Evolutionary conservation across 495 filamentous ascomycete species (phyloP), one percentile per base, ranked within the genome.

Genomic region (Penicillium chermesinum): DNA sequence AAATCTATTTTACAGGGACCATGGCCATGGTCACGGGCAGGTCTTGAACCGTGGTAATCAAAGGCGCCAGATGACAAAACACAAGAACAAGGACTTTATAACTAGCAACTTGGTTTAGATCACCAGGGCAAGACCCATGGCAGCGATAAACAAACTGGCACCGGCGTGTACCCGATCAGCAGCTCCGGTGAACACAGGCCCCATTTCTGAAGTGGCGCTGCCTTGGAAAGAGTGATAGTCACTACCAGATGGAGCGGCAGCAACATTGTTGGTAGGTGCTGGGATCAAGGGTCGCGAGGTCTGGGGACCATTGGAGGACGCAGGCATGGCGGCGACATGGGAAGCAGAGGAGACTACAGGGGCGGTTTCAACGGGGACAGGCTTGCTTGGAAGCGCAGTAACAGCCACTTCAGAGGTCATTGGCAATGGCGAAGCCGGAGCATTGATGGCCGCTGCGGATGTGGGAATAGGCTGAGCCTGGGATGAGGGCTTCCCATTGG

Each of bases 101-200:
- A 10, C 25, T 10, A 4, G 25, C 10, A 30, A 30, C 25, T 30
- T 30, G 10, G 25, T 5, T 30, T 30, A 30, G 5, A 30, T 4
- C 25, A 30, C 4, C 25, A 10, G 10, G 4, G 10, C 25, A 10
- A 30, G 4, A 30, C 25, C 25, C 4, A 30, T 10, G 5, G 25
- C 25, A 30, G 25, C 25, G 25, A 30, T 4, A 30, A 30, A 10
- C 4, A 30, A 10, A 10, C 25, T 30, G 25, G 5, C 10, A 5
- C 25, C 25, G 10, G 25, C 25, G 4, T 30, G 25, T 10, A 30
- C 5, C 4, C n/a, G 19, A 7, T 40, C 37, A 8, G 45, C 45
- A 4, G 25, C 45, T 6, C 45, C 45, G n/a, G 45, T 48, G 25
- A 48, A 48, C 2, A 48, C 22, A 13, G 36, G 21, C 22, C 25